Conservation (phyloP, 2,329 filamentous ascomycete genomes). For the Blastomyces parvus region DNA sequence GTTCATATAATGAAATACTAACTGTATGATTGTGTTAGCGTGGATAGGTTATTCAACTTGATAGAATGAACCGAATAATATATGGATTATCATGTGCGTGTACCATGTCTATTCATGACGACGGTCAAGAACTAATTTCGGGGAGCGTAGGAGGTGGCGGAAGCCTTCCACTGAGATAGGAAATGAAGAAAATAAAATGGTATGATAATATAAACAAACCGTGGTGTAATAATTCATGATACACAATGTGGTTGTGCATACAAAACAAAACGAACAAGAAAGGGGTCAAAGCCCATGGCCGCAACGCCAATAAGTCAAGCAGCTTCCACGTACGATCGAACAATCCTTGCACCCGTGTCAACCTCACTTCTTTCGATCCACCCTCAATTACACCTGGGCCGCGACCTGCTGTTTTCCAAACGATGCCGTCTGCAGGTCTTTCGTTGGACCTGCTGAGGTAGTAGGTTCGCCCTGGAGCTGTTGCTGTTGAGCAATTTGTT, state of each 20-base stretch:
- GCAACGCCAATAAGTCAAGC: neutral
- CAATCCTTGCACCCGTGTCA: neutral
- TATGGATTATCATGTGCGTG: neutral
- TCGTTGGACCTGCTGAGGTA: slow-evolving; percentile 5
- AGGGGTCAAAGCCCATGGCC: neutral
- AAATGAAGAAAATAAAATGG: neutral
- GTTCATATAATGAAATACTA: too few relatives aligned
- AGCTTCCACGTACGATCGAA: neutral
- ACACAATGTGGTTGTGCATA: neutral
- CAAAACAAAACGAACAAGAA: neutral
- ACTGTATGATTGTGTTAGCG: too few relatives aligned
- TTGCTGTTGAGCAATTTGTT: slow-evolving; percentile 28
- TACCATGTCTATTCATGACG: neutral
- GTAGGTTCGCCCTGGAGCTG: slow-evolving; percentile 19
- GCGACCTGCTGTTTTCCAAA: slow-evolving; percentile 7
- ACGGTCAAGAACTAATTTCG: neutral
- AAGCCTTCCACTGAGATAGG: neutral
- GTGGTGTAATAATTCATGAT: slow-evolving; percentile 4
- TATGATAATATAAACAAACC: neutral
- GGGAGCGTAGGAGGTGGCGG: too few relatives aligned
- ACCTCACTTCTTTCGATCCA: neutral
- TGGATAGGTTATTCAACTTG: neutral
- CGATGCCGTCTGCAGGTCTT: slow-evolving; percentile 3
- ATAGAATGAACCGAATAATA: neutral
- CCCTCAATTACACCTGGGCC: neutral